Conservation (phyloP, 225 moss, liverwort and hornwort genomes). For the Sphagnum contortum region DNA sequence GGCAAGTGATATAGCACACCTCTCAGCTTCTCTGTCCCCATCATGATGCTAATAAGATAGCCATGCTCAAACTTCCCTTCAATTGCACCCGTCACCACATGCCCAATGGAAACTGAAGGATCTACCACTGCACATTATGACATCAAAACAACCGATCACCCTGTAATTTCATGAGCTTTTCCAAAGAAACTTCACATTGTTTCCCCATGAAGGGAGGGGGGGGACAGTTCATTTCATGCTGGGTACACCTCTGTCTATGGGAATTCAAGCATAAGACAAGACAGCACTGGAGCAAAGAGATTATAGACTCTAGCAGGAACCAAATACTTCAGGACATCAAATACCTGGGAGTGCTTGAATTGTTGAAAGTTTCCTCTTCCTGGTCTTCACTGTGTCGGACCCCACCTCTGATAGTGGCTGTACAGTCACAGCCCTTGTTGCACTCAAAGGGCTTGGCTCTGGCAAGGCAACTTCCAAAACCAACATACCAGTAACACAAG, state of each 20-base stretch:
- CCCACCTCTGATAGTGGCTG: conserved; percentile 30
- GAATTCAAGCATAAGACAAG: too few species aligned
- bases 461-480: conserved; percentile 34
- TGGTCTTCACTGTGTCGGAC: conserved; percentile 13
- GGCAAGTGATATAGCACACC: conserved; percentile 89
- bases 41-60: conserved; percentile 70
- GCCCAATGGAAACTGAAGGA: conserved; percentile 54
- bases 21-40: conserved; percentile 76
- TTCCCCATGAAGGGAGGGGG: too few species aligned
- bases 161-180: too few species aligned
- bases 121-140: conserved; percentile 24
- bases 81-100: conserved; percentile 52
- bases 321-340: conserved; percentile 10
- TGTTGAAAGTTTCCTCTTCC: conserved; percentile 30
- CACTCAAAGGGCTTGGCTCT: conserved; percentile 11
- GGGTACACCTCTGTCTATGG: too few species aligned
- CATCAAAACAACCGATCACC: too few species aligned
- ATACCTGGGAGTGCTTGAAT: conserved; percentile 29
- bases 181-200: too few species aligned
- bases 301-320: too few species aligned
- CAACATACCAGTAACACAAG: neutral
- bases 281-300: too few species aligned
- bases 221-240: too few species aligned
- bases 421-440: neutral
- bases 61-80: conserved; percentile 90